Evolutionary conservation across 2,329 filamentous ascomycete species (phyloP).

Genomic region (Grosmannia clavigera): DNA sequence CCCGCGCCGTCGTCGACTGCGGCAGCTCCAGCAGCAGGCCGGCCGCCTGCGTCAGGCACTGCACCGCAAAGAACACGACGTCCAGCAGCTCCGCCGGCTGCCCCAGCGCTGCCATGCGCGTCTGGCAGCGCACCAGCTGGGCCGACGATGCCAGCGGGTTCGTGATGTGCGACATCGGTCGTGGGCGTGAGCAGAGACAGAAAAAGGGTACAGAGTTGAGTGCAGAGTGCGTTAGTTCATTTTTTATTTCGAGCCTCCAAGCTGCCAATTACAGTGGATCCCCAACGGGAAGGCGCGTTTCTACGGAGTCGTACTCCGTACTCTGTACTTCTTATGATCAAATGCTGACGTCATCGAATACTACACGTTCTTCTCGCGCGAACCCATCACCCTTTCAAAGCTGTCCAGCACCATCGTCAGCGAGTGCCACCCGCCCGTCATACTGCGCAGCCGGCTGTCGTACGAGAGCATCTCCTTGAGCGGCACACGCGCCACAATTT

Average conservation of each 20-base stretch:
- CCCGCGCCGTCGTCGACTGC: conserved; percentile 75
- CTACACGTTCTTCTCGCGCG: conserved; percentile 33
- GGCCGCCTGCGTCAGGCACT: conserved; percentile 64
- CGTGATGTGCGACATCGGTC: conserved; percentile 45
- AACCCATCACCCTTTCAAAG: conserved; percentile 41
- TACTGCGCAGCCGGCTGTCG: conserved; percentile 72
- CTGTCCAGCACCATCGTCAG: conserved; percentile 47
- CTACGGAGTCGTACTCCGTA: too few relatives aligned
- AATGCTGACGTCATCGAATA: background rate
- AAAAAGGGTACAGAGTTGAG: background rate
- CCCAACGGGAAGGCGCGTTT: too few relatives aligned
- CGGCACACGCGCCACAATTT: conserved; percentile 77
- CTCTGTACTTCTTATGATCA: background rate
- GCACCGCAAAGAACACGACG: conserved; percentile 57
- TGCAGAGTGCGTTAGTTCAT: too few relatives aligned
- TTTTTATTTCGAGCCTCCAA: too few relatives aligned
- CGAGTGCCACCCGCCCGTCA: conserved; percentile 68
- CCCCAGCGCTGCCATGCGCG: conserved; percentile 39
- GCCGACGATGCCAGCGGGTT: conserved; percentile 63
- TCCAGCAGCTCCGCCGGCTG: conserved; percentile 60
- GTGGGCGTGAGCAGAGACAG: too few relatives aligned
- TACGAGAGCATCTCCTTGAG: conserved; percentile 97
- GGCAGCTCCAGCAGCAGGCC: conserved; percentile 73
- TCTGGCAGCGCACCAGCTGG: conserved; percentile 49
- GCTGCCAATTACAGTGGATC: too few relatives aligned